Evolutionary conservation across 169 alveolate genomes (phyloP), one percentile per base, ranked within the genome.

Genomic region (Babesia divergens): DNA sequence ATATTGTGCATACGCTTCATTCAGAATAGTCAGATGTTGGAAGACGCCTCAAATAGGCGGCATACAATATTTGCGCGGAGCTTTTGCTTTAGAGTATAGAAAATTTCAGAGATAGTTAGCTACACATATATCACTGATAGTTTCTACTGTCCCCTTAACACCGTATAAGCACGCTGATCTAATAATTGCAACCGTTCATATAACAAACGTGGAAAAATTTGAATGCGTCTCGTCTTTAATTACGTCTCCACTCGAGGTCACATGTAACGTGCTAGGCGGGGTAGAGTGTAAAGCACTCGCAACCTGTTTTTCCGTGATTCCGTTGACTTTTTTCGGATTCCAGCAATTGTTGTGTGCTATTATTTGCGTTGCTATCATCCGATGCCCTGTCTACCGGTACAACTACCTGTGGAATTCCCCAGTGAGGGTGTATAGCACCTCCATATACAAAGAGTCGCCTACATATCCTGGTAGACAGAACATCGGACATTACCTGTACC

Each of bases 371-470:
- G 46, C 14, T 8, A 11, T 47, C 22, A 20, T 20, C 18, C 13
- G 60, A 11, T 9, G 70, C 20, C 37, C 52, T 51, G 43, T 51
- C 66, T 53, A 74, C 89, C 0, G 93, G 91, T 26, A 88, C 89
- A 28, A 82, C 67, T n/a, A 92, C 96, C 65, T 92, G 96, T 0
- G 96, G 96, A 14, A 92, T 86, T 28, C 86, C 90, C 96, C 96
- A 92, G 70, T 92, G 96, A 1, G 96, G 96, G 42, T 92, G 96
- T 16, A 92, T 43, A 0, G 96, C 96, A 1, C 96, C 96, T 6
- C 94, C 93, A 55, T 92, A 92, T 22, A 92, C 94, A 55, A 74
- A 88, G 16, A 92, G 81, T 38, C 86, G 86, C 56, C 95, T 82
- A 71, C 34, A 59, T 2, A 26, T 29, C 6, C 11, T 3, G 0